Evolutionary conservation across 306 rosid species (phyloP).

Genomic region (Crataegus laevigata): DNA sequence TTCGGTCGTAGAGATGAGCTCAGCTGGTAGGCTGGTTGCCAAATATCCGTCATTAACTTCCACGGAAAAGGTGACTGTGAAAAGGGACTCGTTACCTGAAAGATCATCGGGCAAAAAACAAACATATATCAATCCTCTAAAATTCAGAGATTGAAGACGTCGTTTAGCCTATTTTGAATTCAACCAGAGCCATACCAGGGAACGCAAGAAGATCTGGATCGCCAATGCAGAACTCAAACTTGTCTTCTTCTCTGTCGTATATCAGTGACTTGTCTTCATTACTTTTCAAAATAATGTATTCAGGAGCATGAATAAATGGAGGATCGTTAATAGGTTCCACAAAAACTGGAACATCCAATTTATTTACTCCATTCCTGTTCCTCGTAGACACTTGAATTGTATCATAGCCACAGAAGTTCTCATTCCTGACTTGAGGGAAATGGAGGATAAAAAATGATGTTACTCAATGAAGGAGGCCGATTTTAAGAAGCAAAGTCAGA

Average conservation of each 20-base stretch:
- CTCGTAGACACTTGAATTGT: conserved; percentile 46
- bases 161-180: not conserved
- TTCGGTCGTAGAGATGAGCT: conserved; percentile 62
- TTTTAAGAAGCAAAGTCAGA: no score
- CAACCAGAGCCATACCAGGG: conserved; percentile 38
- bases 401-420: conserved; percentile 63
- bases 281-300: conserved; percentile 51
- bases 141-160: not conserved
- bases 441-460: not conserved
- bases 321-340: conserved; percentile 81
- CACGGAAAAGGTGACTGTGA: conserved; percentile 52
- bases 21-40: conserved; percentile 58
- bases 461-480: not conserved
- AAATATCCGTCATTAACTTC: conserved; percentile 69
- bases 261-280: conserved; percentile 46
- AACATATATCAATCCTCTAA: not conserved
- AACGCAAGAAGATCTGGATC: conserved; percentile 70
- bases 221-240: conserved; percentile 61
- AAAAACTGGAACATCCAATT: conserved; percentile 47
- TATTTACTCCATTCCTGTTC: conserved; percentile 59
- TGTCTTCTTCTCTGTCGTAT: conserved; percentile 54
- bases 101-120: conserved; percentile 15
- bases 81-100: conserved; percentile 44
- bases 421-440: conserved; percentile 36
- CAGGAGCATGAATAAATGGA: conserved; percentile 60